A percentile compares a stretch with the other conserved stretches of the same genome.
These are phyloP conservation scores for Polygonum aviculare DNA, from an alignment of 148 eudicot genomes.

Conservation along the genomic window DNA sequence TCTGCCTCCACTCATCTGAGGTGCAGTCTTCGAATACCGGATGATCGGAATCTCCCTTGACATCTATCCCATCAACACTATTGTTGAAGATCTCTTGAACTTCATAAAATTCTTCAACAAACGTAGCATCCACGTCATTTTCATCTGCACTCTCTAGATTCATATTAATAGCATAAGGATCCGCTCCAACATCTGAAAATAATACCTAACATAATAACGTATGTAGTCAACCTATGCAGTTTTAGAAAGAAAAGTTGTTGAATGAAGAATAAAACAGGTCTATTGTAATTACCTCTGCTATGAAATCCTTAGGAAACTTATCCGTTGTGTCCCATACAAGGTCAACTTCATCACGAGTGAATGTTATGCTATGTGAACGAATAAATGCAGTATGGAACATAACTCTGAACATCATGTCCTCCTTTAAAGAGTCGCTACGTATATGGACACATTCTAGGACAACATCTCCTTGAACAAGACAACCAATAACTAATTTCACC, in stretches of 20 bases:
- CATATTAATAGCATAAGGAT: slow-evolving; percentile 32
- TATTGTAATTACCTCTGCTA: slow-evolving; percentile 54
- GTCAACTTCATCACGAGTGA: slow-evolving; percentile 68
- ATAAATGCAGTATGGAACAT: slow-evolving; percentile 75
- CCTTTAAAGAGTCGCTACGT: slow-evolving; percentile 38
- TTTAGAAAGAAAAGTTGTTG: slow-evolving; percentile 17
- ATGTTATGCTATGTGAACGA: slow-evolving; percentile 49
- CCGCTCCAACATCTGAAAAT: slow-evolving; percentile 65
- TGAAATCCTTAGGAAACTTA: slow-evolving; percentile 54
- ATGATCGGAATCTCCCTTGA: slow-evolving; percentile 29
- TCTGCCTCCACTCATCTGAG: background rate
- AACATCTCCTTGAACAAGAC: slow-evolving; percentile 75
- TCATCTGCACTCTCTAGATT: slow-evolving; percentile 38
- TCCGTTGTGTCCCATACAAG: slow-evolving; percentile 66
- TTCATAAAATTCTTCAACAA: slow-evolving; percentile 77
- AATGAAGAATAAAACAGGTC: slow-evolving; percentile 7
- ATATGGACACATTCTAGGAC: slow-evolving; percentile 71
- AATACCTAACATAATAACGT: slow-evolving; percentile 62
- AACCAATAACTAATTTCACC: slow-evolving; percentile 58
- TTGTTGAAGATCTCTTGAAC: slow-evolving; percentile 84
- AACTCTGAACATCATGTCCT: slow-evolving; percentile 72
- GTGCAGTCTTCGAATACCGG: background rate
- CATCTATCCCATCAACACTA: slow-evolving; percentile 50
- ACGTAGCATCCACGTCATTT: slow-evolving; percentile 43
- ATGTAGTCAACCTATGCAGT: slow-evolving; percentile 38